Conservation (phyloP, 331 rosid species). For the Dryas integrifolia region DNA sequence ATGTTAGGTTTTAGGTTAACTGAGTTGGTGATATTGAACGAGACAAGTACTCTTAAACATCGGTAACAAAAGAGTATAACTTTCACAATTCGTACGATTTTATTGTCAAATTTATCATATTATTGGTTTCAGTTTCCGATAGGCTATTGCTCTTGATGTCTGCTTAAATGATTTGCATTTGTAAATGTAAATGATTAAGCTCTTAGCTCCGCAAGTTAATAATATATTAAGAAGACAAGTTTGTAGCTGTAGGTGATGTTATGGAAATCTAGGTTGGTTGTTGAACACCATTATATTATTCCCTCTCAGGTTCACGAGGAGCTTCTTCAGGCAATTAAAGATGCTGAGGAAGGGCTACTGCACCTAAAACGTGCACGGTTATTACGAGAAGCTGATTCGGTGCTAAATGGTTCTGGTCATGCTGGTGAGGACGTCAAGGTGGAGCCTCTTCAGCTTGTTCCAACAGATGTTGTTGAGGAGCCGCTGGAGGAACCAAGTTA, state of each 20-base stretch:
- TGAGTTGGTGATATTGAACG: not conserved
- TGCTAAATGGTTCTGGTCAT: slow-evolving; percentile 34
- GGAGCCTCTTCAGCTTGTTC: slow-evolving; percentile 40
- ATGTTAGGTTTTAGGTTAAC: slow-evolving; percentile 3
- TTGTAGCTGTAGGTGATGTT: not conserved
- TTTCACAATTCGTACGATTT: not conserved
- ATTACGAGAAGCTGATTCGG: slow-evolving; percentile 68
- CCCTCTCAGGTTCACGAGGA: slow-evolving; percentile 46
- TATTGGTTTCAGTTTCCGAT: not conserved
- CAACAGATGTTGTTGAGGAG: slow-evolving; percentile 48
- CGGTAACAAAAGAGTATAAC: not conserved
- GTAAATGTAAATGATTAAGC: not conserved
- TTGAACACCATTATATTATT: not conserved
- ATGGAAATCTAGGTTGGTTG: not conserved
- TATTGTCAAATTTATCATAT: not conserved
- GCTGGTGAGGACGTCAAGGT: slow-evolving; percentile 47
- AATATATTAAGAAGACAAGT: not conserved
- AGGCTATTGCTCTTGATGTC: not conserved
- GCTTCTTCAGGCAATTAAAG: slow-evolving; percentile 80
- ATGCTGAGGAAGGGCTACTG: slow-evolving; percentile 87
- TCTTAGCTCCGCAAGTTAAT: not conserved
- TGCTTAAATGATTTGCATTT: not conserved
- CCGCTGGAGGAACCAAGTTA: slow-evolving; percentile 43
- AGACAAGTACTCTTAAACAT: too few species aligned
- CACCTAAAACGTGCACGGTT: slow-evolving; percentile 75